A percentile compares a stretch with the other conserved stretches of the same genome.
Evolutionary conservation across 306 rosid genomes (phyloP).

Genomic region (Ormosia semicastrata): DNA sequence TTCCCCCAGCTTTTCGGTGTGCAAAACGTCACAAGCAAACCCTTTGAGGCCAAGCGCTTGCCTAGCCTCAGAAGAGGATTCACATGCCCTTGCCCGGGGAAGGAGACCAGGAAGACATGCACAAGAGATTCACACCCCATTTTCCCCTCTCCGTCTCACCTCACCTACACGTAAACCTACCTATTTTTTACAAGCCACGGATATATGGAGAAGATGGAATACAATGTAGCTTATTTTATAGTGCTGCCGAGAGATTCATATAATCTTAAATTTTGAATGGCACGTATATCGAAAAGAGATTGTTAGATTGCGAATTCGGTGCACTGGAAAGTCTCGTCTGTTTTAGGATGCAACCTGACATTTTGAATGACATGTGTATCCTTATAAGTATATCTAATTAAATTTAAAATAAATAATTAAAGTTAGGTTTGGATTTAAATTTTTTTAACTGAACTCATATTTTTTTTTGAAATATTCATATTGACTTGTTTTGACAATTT

Average conservation of each 20-base stretch:
- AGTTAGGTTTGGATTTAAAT: no score
- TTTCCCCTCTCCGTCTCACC: no score
- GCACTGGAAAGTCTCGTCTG: background rate
- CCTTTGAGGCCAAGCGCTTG: conserved; percentile 43
- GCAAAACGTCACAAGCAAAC: conserved; percentile 53
- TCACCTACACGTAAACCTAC: background rate
- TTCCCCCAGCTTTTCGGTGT: conserved; percentile 26
- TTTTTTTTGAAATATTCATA: no score
- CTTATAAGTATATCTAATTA: no score
- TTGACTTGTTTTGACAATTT: no score
- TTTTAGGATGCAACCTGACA: background rate
- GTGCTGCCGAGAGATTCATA: background rate
- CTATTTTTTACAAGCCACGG: no score
- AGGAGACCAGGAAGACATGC: conserved; percentile 54
- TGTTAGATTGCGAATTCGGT: background rate
- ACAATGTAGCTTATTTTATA: background rate
- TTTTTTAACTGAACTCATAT: no score
- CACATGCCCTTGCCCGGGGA: conserved; percentile 59
- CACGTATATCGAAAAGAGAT: background rate
- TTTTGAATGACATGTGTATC: no score
- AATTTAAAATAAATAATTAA: no score
- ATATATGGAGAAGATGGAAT: background rate
- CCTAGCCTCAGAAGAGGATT: conserved; percentile 65
- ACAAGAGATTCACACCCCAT: background rate
- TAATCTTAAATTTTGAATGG: background rate